These are phyloP conservation scores for Botrytis squamosa DNA, from an alignment of 2,329 filamentous ascomycete species.

Conservation along the genomic window DNA sequence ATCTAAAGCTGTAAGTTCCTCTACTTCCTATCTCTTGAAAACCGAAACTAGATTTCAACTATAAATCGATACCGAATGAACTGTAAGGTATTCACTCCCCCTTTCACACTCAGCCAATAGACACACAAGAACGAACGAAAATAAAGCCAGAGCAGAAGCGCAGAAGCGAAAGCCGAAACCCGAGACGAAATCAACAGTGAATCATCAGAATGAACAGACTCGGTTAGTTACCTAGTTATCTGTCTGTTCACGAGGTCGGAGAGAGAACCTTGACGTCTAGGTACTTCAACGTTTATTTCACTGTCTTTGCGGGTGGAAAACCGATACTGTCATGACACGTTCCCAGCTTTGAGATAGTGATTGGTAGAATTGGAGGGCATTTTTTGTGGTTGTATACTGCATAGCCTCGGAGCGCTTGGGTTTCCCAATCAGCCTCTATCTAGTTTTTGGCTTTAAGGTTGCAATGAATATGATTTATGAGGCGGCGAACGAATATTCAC, in stretches of 20 bases:
- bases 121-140: background rate
- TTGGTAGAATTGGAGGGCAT: background rate
- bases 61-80: background rate
- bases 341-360: background rate
- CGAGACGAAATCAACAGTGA: background rate
- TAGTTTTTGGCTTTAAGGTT: background rate
- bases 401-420: background rate
- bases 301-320: background rate
- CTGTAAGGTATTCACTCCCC: background rate
- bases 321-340: background rate
- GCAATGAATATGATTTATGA: background rate
- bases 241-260: background rate
- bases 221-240: background rate
- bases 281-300: background rate
- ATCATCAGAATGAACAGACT: background rate
- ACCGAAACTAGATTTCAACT: background rate
- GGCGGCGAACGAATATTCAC: background rate
- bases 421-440: background rate
- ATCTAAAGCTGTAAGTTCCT: background rate
- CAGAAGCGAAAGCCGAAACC: background rate
- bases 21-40: background rate
- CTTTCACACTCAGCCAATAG: rapidly evolving
- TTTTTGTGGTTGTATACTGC: background rate
- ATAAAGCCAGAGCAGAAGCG: background rate
- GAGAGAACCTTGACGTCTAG: background rate